These are phyloP conservation scores for Persicaria tinctoria DNA, from an alignment of 148 eudicot species.

Conservation along the genomic window DNA sequence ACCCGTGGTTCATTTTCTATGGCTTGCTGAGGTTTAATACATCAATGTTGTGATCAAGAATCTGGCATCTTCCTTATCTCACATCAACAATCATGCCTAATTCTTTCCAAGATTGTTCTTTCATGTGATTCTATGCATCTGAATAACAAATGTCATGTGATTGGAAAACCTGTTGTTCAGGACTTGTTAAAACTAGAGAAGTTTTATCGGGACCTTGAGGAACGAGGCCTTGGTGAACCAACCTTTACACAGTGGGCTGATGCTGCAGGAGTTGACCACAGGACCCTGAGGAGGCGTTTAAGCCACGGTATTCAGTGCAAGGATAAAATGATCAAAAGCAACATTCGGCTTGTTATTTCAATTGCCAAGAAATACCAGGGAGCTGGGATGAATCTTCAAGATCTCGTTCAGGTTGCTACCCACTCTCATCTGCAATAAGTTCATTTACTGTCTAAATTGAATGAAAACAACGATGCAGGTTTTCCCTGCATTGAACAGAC, in stretches of 20 bases:
- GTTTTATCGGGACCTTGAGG: constrained; percentile 41
- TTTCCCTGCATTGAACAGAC: background rate
- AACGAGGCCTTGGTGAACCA: constrained; percentile 52
- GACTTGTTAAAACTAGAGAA: constrained; percentile 74
- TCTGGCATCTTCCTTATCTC: background rate
- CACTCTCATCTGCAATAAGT: background rate
- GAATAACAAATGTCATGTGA: background rate
- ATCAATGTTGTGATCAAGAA: background rate
- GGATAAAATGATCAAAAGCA: constrained; percentile 90
- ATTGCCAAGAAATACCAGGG: constrained; percentile 89
- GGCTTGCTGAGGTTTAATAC: too few species aligned
- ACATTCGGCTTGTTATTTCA: constrained; percentile 86
- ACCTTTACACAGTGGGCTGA: constrained; percentile 78
- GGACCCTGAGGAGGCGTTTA: constrained; percentile 62
- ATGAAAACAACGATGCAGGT: background rate
- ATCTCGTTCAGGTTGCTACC: constrained; percentile 81
- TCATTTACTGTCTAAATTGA: background rate
- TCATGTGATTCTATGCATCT: background rate
- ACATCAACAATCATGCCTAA: background rate
- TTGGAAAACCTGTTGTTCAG: constrained; percentile 25
- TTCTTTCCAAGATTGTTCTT: background rate
- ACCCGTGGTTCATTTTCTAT: too few species aligned
- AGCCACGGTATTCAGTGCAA: constrained; percentile 65
- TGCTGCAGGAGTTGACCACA: constrained; percentile 75
- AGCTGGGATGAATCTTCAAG: constrained; percentile 78